These are phyloP conservation scores for Dryadomyces quercivorus DNA, from an alignment of 2,329 filamentous ascomycete genomes.

Conservation along the genomic window DNA sequence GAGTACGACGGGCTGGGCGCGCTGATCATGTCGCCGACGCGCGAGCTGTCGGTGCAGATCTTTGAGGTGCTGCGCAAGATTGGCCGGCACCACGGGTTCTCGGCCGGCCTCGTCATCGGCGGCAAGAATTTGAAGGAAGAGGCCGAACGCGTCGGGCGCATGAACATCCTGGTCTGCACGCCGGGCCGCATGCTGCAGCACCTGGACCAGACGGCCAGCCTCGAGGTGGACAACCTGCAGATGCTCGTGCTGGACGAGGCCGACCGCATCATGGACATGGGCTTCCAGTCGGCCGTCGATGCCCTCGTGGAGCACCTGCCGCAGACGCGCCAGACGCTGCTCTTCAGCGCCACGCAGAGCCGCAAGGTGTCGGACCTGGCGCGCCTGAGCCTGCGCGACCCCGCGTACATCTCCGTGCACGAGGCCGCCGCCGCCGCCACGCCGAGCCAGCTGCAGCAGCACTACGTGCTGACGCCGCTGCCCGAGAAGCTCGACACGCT, in stretches of 20 bases:
- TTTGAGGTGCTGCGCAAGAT: slow-evolving; percentile 90
- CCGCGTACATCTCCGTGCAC: slow-evolving; percentile 92
- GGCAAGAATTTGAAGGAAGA: slow-evolving; percentile 85
- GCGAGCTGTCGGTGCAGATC: slow-evolving; percentile 92
- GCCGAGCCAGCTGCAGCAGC: slow-evolving; percentile 73
- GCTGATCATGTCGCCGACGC: slow-evolving; percentile 84
- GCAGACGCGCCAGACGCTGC: slow-evolving; percentile 71
- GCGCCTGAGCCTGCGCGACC: slow-evolving; percentile 73
- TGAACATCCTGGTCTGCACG: slow-evolving; percentile 97
- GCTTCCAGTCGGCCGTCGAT: slow-evolving; percentile 81
- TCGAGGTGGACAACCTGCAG: slow-evolving; percentile 58
- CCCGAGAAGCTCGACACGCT: slow-evolving; percentile 84
- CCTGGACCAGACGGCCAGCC: slow-evolving; percentile 43
- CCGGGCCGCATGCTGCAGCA: slow-evolving; percentile 93
- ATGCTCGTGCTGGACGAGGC: slow-evolving; percentile 92
- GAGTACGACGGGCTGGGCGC: slow-evolving; percentile 86
- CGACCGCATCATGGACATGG: slow-evolving; percentile 95
- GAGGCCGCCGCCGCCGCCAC: slow-evolving; percentile 71
- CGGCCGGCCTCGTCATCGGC: slow-evolving; percentile 85
- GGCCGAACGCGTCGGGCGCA: slow-evolving; percentile 68
- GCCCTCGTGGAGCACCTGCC: slow-evolving; percentile 89
- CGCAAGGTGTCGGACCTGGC: slow-evolving; percentile 88
- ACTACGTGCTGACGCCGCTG: slow-evolving; percentile 77
- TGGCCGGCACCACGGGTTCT: slow-evolving; percentile 79
- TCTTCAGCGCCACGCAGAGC: slow-evolving; percentile 95